A percentile compares a stretch with the other conserved stretches of the same genome.
Conservation (phyloP, 129 eudicot species). For the Tagetes erecta region DNA sequence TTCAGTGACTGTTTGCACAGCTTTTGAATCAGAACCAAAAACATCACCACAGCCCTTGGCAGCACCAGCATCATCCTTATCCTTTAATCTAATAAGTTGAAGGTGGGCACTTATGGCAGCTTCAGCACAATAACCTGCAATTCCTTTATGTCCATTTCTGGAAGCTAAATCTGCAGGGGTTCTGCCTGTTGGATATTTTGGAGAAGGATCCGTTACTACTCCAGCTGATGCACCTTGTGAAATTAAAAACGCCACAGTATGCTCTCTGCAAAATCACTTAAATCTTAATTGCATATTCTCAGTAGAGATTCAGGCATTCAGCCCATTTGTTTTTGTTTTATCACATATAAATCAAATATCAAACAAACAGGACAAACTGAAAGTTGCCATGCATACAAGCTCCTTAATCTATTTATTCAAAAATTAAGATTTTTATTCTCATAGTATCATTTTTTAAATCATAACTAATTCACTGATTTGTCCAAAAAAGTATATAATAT, state of each 20-base stretch:
- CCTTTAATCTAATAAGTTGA: conserved; percentile 47
- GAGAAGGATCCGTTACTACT: conserved; percentile 81
- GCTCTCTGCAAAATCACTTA: conserved; percentile 52
- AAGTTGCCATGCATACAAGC: too few relatives aligned
- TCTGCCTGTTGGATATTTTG: conserved; percentile 72
- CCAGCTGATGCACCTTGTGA: conserved; percentile 90
- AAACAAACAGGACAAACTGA: too few relatives aligned
- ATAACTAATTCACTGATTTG: too few relatives aligned
- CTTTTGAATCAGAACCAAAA: conserved; percentile 33
- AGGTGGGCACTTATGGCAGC: conserved; percentile 75
- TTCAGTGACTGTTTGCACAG: conserved; percentile 69
- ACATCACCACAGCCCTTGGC: conserved; percentile 37
- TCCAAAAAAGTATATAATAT: too few relatives aligned
- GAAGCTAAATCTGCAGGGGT: conserved; percentile 88
- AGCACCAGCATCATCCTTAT: conserved; percentile 21
- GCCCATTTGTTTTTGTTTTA: too few relatives aligned
- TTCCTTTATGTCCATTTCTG: conserved; percentile 91
- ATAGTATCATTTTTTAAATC: too few relatives aligned
- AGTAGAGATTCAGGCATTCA: not conserved
- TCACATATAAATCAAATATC: not conserved
- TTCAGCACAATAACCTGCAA: conserved; percentile 92
- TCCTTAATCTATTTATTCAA: too few relatives aligned
- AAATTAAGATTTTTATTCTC: too few relatives aligned
- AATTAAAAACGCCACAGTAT: conserved; percentile 73
- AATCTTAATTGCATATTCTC: not conserved